Base-by-base conservation (phyloP, 2,329 filamentous ascomycete genomes). In the Stemphylium vesicarium region DNA sequence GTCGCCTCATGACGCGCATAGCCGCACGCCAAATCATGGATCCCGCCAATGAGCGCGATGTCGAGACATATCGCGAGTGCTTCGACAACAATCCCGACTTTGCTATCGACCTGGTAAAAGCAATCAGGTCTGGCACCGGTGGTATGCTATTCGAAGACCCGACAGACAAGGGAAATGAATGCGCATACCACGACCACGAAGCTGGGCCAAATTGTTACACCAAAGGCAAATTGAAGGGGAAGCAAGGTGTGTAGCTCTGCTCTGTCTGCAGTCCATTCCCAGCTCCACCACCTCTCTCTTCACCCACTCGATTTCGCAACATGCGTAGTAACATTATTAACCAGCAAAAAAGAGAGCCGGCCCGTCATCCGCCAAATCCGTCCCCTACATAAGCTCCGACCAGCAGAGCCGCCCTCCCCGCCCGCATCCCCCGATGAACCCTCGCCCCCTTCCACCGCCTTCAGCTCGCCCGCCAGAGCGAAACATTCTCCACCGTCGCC, bases 11-110 rank as follows among this genome's bases (percentile, higher is more conserved):
- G 77, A 79, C 79, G 49, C 75, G 77, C 57, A 84, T 84, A 42
- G 82, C 82, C n/a, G 82, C 82, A 4, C 74, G 82, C 22, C 82
- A 84, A 69, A 82, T 84, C 56, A 84, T 84, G 82, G 82, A 84
- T 59, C 81, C 82, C 0, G 80, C 78, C 26, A 78, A 73, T 49
- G 75, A 82, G 37, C 77, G 78, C 52, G 77, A 82, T 63, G 78
- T 81, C 3, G 76, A 79, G 22, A 77, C 75, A 4, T 84, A 84
- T 60, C 77, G 78, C 33, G 71, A 74, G 36, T 83, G 81, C 62
- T 82, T 84, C 65, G 74, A 78, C 26, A 70, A 74, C 56, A 81
- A 77, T 59, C 73, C 81, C 1, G 79, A 82, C 53, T 84, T 84
- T 50, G 81, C 81, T 10, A 70, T 84, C 32, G 81, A 83, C 43